Percentiles rank a stretch among this genome's conserved stretches.
Evolutionary conservation across 306 rosid species (phyloP).

Genomic region (Castanopsis chinensis): DNA sequence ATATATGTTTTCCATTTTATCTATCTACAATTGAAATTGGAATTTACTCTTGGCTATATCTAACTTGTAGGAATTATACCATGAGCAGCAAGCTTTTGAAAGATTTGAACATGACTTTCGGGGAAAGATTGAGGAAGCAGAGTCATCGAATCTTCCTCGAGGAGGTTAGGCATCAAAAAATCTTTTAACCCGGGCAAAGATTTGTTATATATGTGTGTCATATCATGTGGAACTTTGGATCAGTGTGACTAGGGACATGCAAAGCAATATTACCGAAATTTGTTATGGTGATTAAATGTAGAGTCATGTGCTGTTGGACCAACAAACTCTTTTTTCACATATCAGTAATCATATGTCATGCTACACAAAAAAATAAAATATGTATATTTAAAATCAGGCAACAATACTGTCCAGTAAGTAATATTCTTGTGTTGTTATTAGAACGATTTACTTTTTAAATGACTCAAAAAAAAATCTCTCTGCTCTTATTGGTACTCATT

Average conservation of each 20-base stretch:
- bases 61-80: conserved; percentile 73
- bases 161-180: conserved; percentile 52
- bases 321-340: not conserved
- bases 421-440: not conserved
- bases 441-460: not conserved
- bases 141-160: conserved; percentile 64
- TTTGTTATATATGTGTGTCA: not conserved
- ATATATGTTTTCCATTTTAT: conserved; percentile 3
- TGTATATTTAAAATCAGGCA: not conserved
- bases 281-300: not conserved
- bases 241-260: not conserved
- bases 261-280: not conserved
- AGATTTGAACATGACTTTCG: conserved; percentile 89
- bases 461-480: not conserved
- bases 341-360: not conserved
- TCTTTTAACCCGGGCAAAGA: not conserved
- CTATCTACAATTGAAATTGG: not conserved
- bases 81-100: conserved; percentile 62
- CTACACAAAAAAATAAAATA: not conserved
- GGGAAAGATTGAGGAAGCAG: conserved; percentile 68
- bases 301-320: not conserved
- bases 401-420: not conserved
- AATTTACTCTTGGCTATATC: conserved; percentile 5
- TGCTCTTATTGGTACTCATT: not conserved
- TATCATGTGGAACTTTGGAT: not conserved